phyloP scores from a whole-genome alignment of 2,329 filamentous ascomycete species.

The Pyrenochaeta sp. region DNA sequence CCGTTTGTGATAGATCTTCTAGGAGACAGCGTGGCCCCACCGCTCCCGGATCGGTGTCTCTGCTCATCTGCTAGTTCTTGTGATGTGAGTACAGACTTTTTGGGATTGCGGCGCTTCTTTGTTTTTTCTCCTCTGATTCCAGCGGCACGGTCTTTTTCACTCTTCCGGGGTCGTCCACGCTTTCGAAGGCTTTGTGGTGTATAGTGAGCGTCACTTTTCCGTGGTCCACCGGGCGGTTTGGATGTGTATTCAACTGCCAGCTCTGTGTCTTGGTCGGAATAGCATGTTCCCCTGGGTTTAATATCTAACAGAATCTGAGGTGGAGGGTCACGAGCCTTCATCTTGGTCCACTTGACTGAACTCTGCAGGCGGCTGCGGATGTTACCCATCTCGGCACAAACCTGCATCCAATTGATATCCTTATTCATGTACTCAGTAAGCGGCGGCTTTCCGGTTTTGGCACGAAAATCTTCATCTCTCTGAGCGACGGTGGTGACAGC shows the following conservation, averaged over 20 bases:
- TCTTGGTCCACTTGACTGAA: conserved; percentile 69
- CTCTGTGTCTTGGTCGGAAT: conserved; percentile 8
- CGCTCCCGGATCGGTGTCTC: background rate
- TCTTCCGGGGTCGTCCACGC: background rate
- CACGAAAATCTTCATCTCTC: conserved; percentile 53
- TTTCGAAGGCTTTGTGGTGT: background rate
- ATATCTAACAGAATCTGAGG: conserved; percentile 19
- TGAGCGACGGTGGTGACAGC: conserved; percentile 63
- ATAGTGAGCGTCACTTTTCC: background rate
- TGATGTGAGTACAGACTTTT: background rate
- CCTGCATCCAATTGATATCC: conserved; percentile 70
- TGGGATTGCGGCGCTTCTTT: background rate
- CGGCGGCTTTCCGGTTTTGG: conserved; percentile 20
- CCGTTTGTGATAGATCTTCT: background rate
- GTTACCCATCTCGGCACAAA: conserved; percentile 69
- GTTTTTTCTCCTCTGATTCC: background rate
- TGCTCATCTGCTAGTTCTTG: background rate
- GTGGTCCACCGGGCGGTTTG: background rate
- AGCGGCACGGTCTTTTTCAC: background rate
- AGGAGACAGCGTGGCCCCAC: background rate
- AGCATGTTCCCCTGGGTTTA: conserved; percentile 11
- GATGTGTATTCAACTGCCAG: background rate
- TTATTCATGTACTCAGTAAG: conserved; percentile 57
- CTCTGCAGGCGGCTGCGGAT: conserved; percentile 74
- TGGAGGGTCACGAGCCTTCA: conserved; percentile 16